Base-by-base conservation (phyloP, 805 yeast species). In the Naumovozyma castellii region DNA sequence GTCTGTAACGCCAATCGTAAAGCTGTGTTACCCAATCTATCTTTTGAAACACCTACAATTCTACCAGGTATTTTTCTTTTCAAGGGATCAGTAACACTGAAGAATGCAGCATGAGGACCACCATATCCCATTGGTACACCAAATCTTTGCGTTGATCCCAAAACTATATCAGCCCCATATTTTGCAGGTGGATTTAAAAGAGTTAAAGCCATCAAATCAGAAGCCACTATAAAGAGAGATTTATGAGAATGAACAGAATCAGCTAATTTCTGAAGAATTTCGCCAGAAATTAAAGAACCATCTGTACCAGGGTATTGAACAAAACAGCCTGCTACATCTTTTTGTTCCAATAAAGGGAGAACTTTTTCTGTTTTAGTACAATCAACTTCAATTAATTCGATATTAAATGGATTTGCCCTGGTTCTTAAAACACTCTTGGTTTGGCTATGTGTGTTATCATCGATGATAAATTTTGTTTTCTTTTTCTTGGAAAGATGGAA, bases 51-150 rank as follows among this genome's bases (percentile, higher is more conserved):
- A 57, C 98, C 98, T 40, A 92, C 88, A 41, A 92, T 75, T 67
- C 98, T 76, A 34, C 98, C 98, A 2, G 98, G 98, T 61, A 92
- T 86, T 64, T 88, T 92, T 59, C 98, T 77, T 57, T 85, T 84
- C 51, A 82, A 71, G 41, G 77, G 72, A 43, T 78, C 76, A n/a
- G 76, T 72, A 32, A 90, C 94, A 6, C 97, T 85, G 53, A 92
- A 88, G 66, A 85, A 92, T 0, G 95, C 98, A 35, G 98, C 97
- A 62, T 92, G 98, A 3, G 98, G 98, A 16, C 98, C 98, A 56
- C 98, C 98, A 59, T 78, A 92, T 5, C 97, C 98, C 68, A 90
- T 75, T 40, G 98, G 97, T 31, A 90, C 97, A 55, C 98, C 98
- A 53, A 92, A 86, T 62, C 98, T 73, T 70, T 92, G 98, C 3